Evolutionary conservation across 1,284 basidiomycete species (phyloP), one percentile per base, ranked within the genome.

Genomic region (Ceratobasidium sp.): DNA sequence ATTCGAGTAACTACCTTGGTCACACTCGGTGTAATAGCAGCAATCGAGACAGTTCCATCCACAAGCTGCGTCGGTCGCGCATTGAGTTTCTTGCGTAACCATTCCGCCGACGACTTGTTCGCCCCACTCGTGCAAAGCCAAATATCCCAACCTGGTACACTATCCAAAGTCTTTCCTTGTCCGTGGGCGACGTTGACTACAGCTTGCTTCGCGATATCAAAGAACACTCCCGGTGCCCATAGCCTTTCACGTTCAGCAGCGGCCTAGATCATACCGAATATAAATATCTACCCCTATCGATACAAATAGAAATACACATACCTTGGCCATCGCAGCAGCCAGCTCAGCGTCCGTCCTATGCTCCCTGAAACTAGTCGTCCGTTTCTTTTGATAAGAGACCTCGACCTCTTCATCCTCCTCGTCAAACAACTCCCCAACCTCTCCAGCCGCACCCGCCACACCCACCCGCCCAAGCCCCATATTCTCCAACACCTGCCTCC

Each of bases 401-500:
- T 38, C 61, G 26, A 46, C 71, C n/a, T 61, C 59, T 44, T 65
- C 71, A 42, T 75, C 71, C 13, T 59, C 70, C 10, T 59, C 70
- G 38, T 75, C 71, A 44, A 75, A 75, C 61, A 75, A 56, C 50
- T 75, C 71, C 20, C 71, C 71, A 65, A 75, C 61, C 26, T 75
- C 71, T 20, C 61, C 71, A 54, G 71, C 71, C 23, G 71, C 71
- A 75, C 71, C 71, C 3, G 71, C 71, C 33, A 75, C 71, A 40
- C 71, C 71, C 15, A 75, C 71, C 28, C 71, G n/a, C 12, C 71
- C 71, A 46, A 75, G 48, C 26, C 71, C 71, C 71, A 75, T 75
- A 65, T 75, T 75, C 59, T 75, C 71, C 71, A 75, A 56, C 42
- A 75, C 71, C 71, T 62, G 59, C 33, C 71, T 75, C 48, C 71